phyloP scores from a whole-genome alignment of 768 basidiomycete genomes.

The Boletus rubropictus region DNA sequence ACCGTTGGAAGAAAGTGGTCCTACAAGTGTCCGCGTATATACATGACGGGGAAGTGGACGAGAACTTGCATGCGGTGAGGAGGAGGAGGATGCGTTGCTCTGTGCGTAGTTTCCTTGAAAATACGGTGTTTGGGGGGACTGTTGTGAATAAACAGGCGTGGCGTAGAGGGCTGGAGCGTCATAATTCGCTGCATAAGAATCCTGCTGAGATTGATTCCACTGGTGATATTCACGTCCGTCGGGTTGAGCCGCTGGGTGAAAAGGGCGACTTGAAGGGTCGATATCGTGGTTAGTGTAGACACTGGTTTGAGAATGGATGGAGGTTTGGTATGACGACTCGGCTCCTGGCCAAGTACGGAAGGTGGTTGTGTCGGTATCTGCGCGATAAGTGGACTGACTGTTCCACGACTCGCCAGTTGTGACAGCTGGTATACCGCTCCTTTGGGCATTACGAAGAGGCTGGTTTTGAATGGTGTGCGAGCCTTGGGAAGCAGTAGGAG shows the following conservation, averaged over 20 bases:
- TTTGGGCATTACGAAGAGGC: slow-evolving; percentile 37
- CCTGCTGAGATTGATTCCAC: slow-evolving; percentile 27
- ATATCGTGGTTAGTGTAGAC: slow-evolving; percentile 30
- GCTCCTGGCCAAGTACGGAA: slow-evolving; percentile 47
- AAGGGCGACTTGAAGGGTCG: slow-evolving; percentile 36
- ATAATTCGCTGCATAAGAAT: slow-evolving; percentile 22
- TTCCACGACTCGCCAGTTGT: slow-evolving; percentile 21
- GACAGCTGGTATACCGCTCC: slow-evolving; percentile 18
- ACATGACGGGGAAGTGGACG: slow-evolving; percentile 56
- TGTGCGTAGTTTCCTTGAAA: slow-evolving; percentile 26
- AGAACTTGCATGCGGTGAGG: slow-evolving; percentile 29
- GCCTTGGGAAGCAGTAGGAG: slow-evolving; percentile 26
- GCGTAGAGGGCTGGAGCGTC: slow-evolving; percentile 22
- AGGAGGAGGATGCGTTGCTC: slow-evolving; percentile 20
- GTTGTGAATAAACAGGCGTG: slow-evolving; percentile 25
- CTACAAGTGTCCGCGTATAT: slow-evolving; percentile 86
- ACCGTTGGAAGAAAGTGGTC: slow-evolving; percentile 82
- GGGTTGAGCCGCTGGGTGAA: slow-evolving; percentile 31
- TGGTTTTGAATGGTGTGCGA: slow-evolving; percentile 43
- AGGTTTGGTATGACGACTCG: slow-evolving; percentile 35
- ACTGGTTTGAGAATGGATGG: slow-evolving; percentile 20
- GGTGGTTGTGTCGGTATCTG: slow-evolving; percentile 31
- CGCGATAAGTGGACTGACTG: slow-evolving; percentile 21
- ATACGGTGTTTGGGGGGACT: slow-evolving; percentile 26
- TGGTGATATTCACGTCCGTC: slow-evolving; percentile 35